Evolutionary conservation across 371 early-diverging fungal genomes (phyloP), one percentile per base, ranked within the genome.

Genomic region (Syncephalastrum contaminatum): DNA sequence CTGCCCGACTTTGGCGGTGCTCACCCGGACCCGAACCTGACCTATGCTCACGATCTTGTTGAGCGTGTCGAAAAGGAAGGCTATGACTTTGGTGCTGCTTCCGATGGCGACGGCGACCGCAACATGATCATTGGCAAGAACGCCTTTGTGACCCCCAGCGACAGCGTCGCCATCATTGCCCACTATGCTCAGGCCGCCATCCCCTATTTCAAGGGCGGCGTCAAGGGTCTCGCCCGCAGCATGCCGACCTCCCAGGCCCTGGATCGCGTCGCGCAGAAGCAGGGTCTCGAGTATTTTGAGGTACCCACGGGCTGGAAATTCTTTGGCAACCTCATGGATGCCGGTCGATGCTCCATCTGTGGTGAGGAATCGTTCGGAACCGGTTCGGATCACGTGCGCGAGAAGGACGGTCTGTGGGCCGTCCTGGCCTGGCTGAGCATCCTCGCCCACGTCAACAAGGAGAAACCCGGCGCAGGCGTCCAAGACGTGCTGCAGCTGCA

Each of bases 391-490:
- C 98, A 97, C 61, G 94, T 98, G 53, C 92, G 98, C 47, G 98
- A 98, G 69, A 98, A 98, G 84, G 98, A 98, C 77, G 98, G 98
- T 45, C 67, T 98, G 46, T 98, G 98, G 98, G 98, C 98, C 43
- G 74, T 97, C 42, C 70, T 97, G 49, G 96, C 96, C 8, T 96
- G 97, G 97, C 82, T 97, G 44, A 91, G 92, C 67, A 95, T 98
- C 56, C 69, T 97, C 51, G 97, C 97, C 20, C 64, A 83, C 43
- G 88, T 72, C 45, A 88, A 88, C 71, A 72, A 81, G 63, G 72
- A 70, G 39, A 70, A 77, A 21, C 72, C 75, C 15, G 69, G 80
- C 21, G 58, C 73, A 0, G 68, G 80, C 54, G 79, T 98, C 42
- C 86, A 89, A 50, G 88, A 90, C 45, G 83, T 98, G 39, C 82